phyloP scores from a whole-genome alignment of 768 basidiomycete genomes.

The Rhizopogon vesiculosus region DNA sequence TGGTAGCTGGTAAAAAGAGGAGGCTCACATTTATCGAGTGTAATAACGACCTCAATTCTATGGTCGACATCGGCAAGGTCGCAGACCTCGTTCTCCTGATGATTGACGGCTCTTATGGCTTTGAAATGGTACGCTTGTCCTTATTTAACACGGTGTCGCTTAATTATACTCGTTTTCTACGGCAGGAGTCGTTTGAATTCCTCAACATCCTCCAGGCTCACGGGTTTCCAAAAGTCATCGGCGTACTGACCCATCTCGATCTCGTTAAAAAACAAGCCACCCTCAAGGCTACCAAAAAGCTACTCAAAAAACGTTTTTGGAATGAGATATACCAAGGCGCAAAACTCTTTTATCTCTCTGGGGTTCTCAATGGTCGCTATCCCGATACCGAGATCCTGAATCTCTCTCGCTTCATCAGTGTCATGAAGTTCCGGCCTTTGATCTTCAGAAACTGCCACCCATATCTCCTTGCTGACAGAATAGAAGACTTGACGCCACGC shows the following conservation, averaged over 20 bases:
- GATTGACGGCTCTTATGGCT: constrained; percentile 97
- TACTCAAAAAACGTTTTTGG: constrained; percentile 98
- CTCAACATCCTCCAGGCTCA: constrained; percentile 96
- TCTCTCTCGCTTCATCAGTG: constrained; percentile 91
- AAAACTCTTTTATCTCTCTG: constrained; percentile 96
- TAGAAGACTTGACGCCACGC: constrained; percentile 91
- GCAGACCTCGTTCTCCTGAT: constrained; percentile 95
- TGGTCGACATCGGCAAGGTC: constrained; percentile 97
- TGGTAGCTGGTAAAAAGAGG: constrained; percentile 89
- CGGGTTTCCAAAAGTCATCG: constrained; percentile 98
- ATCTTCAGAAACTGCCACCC: constrained; percentile 94
- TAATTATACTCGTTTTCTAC: not conserved
- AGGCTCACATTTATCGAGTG: constrained; percentile 96
- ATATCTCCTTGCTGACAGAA: constrained; percentile 89
- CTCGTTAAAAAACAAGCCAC: constrained; percentile 89
- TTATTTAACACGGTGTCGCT: not conserved
- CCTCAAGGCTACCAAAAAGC: constrained; percentile 86
- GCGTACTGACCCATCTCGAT: constrained; percentile 93
- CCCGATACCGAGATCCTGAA: constrained; percentile 96
- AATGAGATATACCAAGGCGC: constrained; percentile 99
- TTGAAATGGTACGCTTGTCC: constrained; percentile 83
- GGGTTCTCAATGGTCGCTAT: constrained; percentile 95
- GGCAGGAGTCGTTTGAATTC: constrained; percentile 97
- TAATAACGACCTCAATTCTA: constrained; percentile 95
- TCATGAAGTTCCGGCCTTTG: constrained; percentile 98